These are phyloP conservation scores for Blakeslea trispora DNA, from an alignment of 371 early-diverging fungal species.

Conservation along the genomic window DNA sequence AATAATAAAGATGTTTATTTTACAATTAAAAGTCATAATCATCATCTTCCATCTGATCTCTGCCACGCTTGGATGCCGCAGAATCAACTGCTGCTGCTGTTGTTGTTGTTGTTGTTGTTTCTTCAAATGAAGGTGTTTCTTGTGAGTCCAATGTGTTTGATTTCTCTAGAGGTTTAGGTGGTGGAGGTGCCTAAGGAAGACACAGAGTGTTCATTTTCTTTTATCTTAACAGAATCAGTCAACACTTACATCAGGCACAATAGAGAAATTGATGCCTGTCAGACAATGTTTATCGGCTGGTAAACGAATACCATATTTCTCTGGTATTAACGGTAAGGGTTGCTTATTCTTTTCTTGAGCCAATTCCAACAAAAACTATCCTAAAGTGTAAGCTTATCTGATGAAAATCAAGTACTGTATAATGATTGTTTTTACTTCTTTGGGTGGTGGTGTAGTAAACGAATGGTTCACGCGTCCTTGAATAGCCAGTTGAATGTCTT, in stretches of 20 bases:
- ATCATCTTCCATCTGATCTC: constrained; percentile 52
- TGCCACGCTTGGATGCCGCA: constrained; percentile 27
- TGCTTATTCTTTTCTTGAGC: constrained; percentile 86
- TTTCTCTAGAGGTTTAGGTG: constrained; percentile 31
- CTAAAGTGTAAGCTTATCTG: too few relatives aligned
- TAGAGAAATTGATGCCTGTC: constrained; percentile 87
- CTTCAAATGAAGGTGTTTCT: too few relatives aligned
- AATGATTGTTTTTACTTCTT: constrained; percentile 82
- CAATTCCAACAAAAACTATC: constrained; percentile 83
- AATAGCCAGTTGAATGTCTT: constrained; percentile 94
- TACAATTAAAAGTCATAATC: constrained; percentile 52
- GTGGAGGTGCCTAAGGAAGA: constrained; percentile 50
- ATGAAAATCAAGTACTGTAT: background rate
- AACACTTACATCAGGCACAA: constrained; percentile 77
- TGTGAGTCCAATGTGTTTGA: constrained; percentile 21
- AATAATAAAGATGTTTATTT: background rate
- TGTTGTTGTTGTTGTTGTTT: constrained; percentile 1
- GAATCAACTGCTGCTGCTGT: constrained; percentile 1
- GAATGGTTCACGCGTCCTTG: constrained; percentile 89
- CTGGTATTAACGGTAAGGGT: constrained; percentile 87
- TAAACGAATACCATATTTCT: constrained; percentile 88
- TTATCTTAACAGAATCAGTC: too few relatives aligned
- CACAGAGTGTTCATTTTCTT: too few relatives aligned
- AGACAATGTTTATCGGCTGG: constrained; percentile 93
- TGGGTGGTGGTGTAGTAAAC: constrained; percentile 88